Evolutionary conservation across 768 basidiomycete species (phyloP).

Genomic region (Tephrocybe sp.): DNA sequence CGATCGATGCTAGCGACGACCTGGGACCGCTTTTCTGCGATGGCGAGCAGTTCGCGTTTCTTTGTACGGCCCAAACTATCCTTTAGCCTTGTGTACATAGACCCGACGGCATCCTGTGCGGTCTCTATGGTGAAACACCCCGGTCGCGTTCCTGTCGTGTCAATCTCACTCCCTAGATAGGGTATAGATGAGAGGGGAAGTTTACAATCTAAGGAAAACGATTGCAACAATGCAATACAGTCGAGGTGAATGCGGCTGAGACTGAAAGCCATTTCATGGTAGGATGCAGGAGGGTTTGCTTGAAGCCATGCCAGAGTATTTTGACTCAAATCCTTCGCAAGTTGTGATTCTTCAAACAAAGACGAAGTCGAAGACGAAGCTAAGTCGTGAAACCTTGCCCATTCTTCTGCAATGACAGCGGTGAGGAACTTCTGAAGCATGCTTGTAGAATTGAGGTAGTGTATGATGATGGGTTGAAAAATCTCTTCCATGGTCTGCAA

Average conservation of each 20-base stretch:
- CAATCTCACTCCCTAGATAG: slow-evolving; percentile 70
- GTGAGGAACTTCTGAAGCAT: slow-evolving; percentile 89
- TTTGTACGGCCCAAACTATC: slow-evolving; percentile 71
- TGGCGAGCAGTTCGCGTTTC: slow-evolving; percentile 69
- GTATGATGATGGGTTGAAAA: slow-evolving; percentile 71
- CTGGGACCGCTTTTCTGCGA: slow-evolving; percentile 73
- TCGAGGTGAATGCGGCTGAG: slow-evolving; percentile 80
- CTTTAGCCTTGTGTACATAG: slow-evolving; percentile 72
- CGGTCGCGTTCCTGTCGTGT: slow-evolving; percentile 60
- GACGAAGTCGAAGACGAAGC: slow-evolving; percentile 25
- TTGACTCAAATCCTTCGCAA: slow-evolving; percentile 66
- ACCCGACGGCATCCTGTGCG: slow-evolving; percentile 67
- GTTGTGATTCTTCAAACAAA: slow-evolving; percentile 52
- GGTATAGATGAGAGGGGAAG: slow-evolving; percentile 79
- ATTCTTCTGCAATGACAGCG: slow-evolving; percentile 88
- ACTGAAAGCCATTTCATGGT: slow-evolving; percentile 87
- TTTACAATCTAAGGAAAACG: slow-evolving; percentile 86
- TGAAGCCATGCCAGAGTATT: slow-evolving; percentile 75
- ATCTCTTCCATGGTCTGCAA: slow-evolving; percentile 49
- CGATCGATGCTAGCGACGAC: slow-evolving; percentile 71
- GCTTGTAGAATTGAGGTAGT: slow-evolving; percentile 84
- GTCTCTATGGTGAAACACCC: slow-evolving; percentile 78
- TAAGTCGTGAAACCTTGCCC: slow-evolving; percentile 64
- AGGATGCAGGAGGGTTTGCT: slow-evolving; percentile 68
- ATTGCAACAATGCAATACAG: slow-evolving; percentile 74